Base-by-base conservation (phyloP, 2,329 filamentous ascomycete species). In the Fusarium brachygibbosum region DNA sequence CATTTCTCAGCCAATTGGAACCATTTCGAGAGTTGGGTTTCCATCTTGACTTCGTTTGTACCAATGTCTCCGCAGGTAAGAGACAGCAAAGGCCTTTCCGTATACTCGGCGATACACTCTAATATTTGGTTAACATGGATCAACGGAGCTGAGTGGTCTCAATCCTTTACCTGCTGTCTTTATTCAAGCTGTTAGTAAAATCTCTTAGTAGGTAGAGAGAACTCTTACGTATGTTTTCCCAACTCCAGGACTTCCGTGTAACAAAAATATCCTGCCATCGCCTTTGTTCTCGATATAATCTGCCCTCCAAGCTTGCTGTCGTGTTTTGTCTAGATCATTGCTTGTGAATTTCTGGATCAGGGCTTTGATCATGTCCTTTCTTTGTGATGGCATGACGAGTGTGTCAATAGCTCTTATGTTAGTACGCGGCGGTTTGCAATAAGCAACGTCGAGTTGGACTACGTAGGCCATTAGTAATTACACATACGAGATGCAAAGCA, bases 151-250 rank as follows among this genome's bases (percentile, higher is more conserved):
- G 11, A 29, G 6, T 9, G 6, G 3, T 3, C 5, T 41, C 12
- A 2, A n/a, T n/a, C 13, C 0, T 19, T 31, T 31, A 45, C 42
- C 42, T 45, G 42, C 42, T 31, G 42, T 45, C 42, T 45, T 1
- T 5, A 9, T 4, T 1, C 7, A 45, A 14, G 2, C 3, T 4
- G 28, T 45, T 2, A 45, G 42, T 6, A 4, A 6, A 1, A 3
- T 29, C 5, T 19, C n/a, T 16, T 13, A 0, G 0, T 14, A 4
- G n/a, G 13, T 8, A 16, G 12, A 2, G 0, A 19, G 14, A n/a
- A 29, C 7, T 2, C 42, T 31, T 31, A 45, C 42, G 14, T 45
- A 45, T 21, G 42, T 45, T 2, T 45, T 45, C 8, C 42, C 42
- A 6, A 45, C 42, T 4, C 42, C 42, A 21, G 42, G 42, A 21